A percentile compares a stretch with the other conserved stretches of the same genome.
Conservation (phyloP, 2,329 filamentous ascomycete species). For the Geoglossum cookeanum region DNA sequence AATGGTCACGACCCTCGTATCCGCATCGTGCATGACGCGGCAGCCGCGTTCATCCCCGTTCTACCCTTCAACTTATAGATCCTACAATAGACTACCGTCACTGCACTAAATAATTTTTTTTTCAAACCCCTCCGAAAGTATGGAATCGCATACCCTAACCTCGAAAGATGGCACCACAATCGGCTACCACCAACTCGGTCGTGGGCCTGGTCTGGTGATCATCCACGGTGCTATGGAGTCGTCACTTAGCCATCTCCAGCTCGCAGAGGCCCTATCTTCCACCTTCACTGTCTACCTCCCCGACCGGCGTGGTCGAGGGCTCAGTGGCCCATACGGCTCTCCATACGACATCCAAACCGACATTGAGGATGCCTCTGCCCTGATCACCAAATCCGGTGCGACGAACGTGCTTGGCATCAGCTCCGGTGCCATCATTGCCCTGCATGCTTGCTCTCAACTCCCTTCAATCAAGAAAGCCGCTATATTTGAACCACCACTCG, state of each 20-base stretch:
- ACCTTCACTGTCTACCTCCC: background rate
- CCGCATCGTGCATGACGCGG: too few relatives aligned
- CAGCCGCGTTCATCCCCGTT: too few relatives aligned
- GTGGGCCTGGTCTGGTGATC: background rate
- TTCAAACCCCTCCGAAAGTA: background rate
- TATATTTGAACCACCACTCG: background rate
- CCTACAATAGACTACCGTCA: too few relatives aligned
- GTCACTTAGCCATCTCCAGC: background rate
- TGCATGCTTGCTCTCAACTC: background rate
- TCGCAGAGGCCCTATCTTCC: background rate
- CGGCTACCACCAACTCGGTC: background rate
- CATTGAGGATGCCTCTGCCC: background rate
- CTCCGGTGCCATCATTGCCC: background rate
- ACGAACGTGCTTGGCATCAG: background rate
- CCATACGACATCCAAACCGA: background rate
- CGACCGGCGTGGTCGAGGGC: background rate
- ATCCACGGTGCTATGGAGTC: background rate
- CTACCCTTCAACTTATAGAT: too few relatives aligned
- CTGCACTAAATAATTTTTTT: too few relatives aligned
- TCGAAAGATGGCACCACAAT: background rate
- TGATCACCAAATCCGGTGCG: background rate
- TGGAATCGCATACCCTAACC: background rate
- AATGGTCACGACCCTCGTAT: too few relatives aligned
- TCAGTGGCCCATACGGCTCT: background rate
- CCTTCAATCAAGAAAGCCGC: background rate